Evolutionary conservation across 176 grass and related monocot species (phyloP).

Genomic region (Phoenix dactylifera): DNA sequence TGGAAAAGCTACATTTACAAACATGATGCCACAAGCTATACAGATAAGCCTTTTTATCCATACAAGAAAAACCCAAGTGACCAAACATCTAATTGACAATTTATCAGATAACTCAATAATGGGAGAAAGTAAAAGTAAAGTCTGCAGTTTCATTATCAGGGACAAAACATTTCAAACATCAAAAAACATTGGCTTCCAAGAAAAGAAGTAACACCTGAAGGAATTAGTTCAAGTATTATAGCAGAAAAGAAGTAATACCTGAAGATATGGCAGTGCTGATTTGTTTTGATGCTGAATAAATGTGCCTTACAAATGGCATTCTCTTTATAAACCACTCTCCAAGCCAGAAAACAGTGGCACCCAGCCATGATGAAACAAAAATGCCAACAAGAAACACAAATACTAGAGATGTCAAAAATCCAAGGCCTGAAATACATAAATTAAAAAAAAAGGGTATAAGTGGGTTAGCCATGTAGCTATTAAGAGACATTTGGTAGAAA

Average conservation of each 20-base stretch:
- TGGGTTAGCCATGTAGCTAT: neutral
- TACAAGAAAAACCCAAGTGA: too few species aligned
- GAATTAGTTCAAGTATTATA: too few species aligned
- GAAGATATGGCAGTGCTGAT: constrained; percentile 99
- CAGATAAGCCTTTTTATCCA: too few species aligned
- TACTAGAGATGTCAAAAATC: constrained; percentile 92
- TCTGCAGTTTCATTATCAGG: too few species aligned
- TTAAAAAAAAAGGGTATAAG: too few species aligned
- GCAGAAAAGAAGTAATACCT: constrained; percentile 34
- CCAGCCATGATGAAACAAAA: constrained; percentile 99
- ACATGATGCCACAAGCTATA: too few species aligned
- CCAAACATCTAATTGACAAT: too few species aligned
- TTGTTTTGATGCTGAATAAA: constrained; percentile 97
- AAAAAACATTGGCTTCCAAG: neutral
- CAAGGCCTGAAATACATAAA: constrained; percentile 60
- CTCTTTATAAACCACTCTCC: constrained; percentile 43
- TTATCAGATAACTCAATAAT: too few species aligned
- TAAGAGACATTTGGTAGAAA: neutral
- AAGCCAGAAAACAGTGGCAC: constrained; percentile 87
- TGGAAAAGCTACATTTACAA: too few species aligned
- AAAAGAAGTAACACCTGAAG: neutral
- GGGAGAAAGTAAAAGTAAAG: too few species aligned
- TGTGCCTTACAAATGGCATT: constrained; percentile 22
- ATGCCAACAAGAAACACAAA: constrained; percentile 97
- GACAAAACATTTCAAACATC: neutral